Base-by-base conservation (phyloP, 106 monocot genomes). In the Alisma plantagoaquatica region DNA sequence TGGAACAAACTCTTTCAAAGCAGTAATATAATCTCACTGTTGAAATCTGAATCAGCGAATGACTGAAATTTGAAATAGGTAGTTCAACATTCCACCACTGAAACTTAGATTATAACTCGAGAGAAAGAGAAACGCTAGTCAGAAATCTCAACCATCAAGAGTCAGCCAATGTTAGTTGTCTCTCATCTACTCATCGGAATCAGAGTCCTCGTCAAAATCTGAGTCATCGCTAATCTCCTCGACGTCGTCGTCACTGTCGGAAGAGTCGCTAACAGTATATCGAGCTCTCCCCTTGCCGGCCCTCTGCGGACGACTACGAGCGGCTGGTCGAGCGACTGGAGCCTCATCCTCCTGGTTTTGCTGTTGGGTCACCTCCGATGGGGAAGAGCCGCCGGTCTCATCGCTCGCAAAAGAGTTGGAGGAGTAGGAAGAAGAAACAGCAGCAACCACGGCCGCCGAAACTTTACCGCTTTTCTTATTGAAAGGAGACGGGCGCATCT, bases 401-500 rank as follows among this genome's bases (percentile, higher is more conserved):
- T 59, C 35, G 7, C 57, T 41, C 3, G 12, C 27, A n/a, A n/a
- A n/a, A n/a, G n/a, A n/a, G n/a, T n/a, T n/a, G n/a, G n/a, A n/a
- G n/a, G n/a, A n/a, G n/a, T n/a, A n/a, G 16, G 31, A 4, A 41
- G 43, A 11, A 1, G 29, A 54, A 12, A 15, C 52, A 24, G 31
- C 33, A 4, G 15, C 18, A 14, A 6, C 35, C 6, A 38, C 35
- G 45, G 64, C 61, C 0, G 61, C 66, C 33, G 79, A 42, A 5
- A 89, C 42, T 0, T 75, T 73, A 0, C 81, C 73, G n/a, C 85
- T 91, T 66, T 91, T 91, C 72, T 91, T 91, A 47, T 91, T 81
- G 67, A 91, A 85, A 1, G 91, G 91, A 4, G 91, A 91, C 2
- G 54, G 54, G 15, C 85, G 74, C 45, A 81, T 85, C 74, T 85